phyloP scores from a whole-genome alignment of 345 rosid genomes.

The Physaria fendleri region DNA sequence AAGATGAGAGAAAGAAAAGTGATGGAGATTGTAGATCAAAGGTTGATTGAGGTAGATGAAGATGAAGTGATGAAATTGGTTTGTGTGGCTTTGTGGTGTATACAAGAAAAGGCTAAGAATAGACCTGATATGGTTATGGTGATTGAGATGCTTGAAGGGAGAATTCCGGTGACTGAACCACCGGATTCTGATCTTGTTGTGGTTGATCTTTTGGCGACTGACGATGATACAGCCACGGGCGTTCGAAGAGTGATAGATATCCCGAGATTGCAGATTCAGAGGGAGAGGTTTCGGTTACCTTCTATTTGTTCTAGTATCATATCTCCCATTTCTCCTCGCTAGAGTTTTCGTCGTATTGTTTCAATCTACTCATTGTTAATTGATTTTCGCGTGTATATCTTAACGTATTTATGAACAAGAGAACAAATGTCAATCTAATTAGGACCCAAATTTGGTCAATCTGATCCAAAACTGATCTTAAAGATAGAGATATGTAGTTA shows the following conservation, averaged over 20 bases:
- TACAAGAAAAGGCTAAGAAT: constrained; percentile 57
- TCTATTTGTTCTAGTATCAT: constrained; percentile 40
- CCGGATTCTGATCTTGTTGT: constrained; percentile 63
- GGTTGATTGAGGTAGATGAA: constrained; percentile 54
- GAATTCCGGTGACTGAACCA: constrained; percentile 51
- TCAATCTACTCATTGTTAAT: no score
- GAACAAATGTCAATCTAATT: no score
- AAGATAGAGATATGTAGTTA: no score
- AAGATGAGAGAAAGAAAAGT: constrained; percentile 55
- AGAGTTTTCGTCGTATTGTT: constrained; percentile 1
- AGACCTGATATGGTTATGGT: constrained; percentile 68
- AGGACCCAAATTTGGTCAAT: no score
- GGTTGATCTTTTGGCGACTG: constrained; percentile 55
- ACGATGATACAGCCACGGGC: constrained; percentile 28
- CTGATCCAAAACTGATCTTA: no score
- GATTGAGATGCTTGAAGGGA: constrained; percentile 83
- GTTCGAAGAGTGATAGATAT: constrained; percentile 4
- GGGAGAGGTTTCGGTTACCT: constrained; percentile 11
- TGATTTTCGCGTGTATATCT: no score
- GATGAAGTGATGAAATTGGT: constrained; percentile 48
- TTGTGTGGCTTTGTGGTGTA: constrained; percentile 75
- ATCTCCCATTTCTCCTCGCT: constrained; percentile 62
- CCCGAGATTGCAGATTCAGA: constrained; percentile 20
- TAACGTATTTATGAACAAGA: no score
- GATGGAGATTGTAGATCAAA: constrained; percentile 62